Base-by-base conservation (phyloP, 2,329 filamentous ascomycete genomes). In the Pseudopyrenochaeta lycopersici region DNA sequence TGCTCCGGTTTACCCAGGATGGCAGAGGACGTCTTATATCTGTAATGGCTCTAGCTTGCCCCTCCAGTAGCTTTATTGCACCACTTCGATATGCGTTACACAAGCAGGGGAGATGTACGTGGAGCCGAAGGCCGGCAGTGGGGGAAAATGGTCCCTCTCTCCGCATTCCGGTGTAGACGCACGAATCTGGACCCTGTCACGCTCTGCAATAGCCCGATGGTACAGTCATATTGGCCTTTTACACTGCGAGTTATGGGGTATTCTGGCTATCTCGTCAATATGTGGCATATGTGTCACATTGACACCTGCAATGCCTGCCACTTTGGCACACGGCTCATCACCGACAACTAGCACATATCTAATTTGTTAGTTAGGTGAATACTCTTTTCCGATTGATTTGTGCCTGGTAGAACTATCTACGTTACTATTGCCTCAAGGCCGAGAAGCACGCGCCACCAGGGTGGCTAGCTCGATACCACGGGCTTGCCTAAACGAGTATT, bases 81-180 rank as follows among this genome's bases (percentile, higher is more conserved):
- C 10, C 18, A 15, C n/a, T 35, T 48, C 30, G 30, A 17, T 36
- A 29, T 23, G 40, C 7, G 49, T 64, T 56, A 49, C 58, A 60
- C 60, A 40, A 41, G 11, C 18, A 45, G 46, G 60, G 62, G 51
- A 55, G 21, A 47, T 43, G 55, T 6, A 41, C 39, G 52, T 54
- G 66, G 63, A 66, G 63, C 64, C 67, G 67, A 63, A 66, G 53
- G 43, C 61, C 57, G 64, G 48, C 43, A 42, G 56, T 53, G 63
- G 52, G 52, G 49, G 40, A 46, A 30, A 47, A 42, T 17, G n/a
- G 43, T 35, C 36, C 23, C 36, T 33, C n/a, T 49, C 54, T 54
- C 58, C 52, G 46, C 43, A 54, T 46, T 49, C 55, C 62, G 60
- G 36, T 27, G 59, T 54, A 42, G 36, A 53, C 49, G 62, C 51